These are phyloP conservation scores for Tuber indicum DNA, from an alignment of 495 filamentous ascomycete species.

Conservation along the genomic window DNA sequence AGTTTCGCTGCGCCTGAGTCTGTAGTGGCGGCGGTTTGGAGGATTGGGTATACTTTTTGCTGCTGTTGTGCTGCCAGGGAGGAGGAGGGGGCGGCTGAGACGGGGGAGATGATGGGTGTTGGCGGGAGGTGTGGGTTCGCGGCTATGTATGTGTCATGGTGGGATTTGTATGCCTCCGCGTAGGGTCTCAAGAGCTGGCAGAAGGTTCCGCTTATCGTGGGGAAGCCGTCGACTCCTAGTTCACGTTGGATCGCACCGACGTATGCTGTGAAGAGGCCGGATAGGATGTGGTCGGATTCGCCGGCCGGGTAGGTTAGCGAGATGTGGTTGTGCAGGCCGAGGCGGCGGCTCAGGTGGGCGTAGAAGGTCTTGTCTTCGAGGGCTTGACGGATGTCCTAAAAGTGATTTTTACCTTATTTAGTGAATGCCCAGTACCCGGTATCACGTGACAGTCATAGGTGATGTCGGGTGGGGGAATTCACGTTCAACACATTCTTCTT, in stretches of 20 bases:
- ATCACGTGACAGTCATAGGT: not conserved
- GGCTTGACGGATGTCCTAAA: constrained; percentile 28
- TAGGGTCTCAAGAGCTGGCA: constrained; percentile 28
- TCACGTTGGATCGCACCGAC: constrained; percentile 35
- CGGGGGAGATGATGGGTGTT: not conserved
- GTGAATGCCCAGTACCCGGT: not conserved
- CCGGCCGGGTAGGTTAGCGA: constrained; percentile 14
- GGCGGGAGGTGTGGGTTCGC: not conserved
- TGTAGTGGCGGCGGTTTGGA: constrained; percentile 3
- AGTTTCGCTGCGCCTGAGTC: constrained; percentile 22
- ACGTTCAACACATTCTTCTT: constrained; percentile 20
- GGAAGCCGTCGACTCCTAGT: constrained; percentile 18
- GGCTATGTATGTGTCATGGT: constrained; percentile 20
- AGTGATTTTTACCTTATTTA: not conserved
- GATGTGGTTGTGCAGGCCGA: constrained; percentile 28
- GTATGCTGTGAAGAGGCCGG: constrained; percentile 34
- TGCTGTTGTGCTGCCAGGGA: not conserved
- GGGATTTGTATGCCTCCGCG: constrained; percentile 15
- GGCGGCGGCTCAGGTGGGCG: constrained; percentile 29
- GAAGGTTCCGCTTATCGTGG: constrained; percentile 26
- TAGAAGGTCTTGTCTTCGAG: constrained; percentile 31
- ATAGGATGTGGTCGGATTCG: constrained; percentile 29
- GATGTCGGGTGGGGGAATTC: not conserved
- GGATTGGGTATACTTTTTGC: not conserved
- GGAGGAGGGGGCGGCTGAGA: not conserved